Evolutionary conservation across 192 early-diverging fungal genomes (phyloP).

Genomic region (Chytriomyces sp.): DNA sequence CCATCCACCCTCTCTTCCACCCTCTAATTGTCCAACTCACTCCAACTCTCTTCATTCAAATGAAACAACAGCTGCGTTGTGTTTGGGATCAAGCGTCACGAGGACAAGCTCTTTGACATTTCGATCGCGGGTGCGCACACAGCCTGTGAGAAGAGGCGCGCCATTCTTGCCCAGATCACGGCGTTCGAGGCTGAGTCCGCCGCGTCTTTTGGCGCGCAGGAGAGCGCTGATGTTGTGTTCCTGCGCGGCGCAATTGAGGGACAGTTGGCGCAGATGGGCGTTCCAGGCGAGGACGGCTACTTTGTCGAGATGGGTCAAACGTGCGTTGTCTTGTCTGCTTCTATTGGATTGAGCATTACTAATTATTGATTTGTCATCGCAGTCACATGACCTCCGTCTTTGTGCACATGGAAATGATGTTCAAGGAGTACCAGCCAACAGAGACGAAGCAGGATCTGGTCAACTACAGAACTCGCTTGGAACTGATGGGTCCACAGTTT

Average conservation of each 20-base stretch:
- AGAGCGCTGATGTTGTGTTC: conserved; percentile 11
- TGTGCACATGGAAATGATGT: conserved; percentile 28
- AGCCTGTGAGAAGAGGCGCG: not conserved
- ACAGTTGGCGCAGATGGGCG: conserved; percentile 14
- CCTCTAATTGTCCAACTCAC: too few species aligned
- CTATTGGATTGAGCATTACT: not conserved
- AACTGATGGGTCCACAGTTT: conserved; percentile 26
- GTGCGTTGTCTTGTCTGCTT: conserved; percentile 3
- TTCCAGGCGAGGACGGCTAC: conserved; percentile 34
- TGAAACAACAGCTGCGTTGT: not conserved
- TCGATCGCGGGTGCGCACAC: not conserved
- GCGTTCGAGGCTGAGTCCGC: not conserved
- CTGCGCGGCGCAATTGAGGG: not conserved
- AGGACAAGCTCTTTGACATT: conserved; percentile 10
- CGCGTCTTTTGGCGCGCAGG: not conserved
- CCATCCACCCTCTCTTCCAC: too few species aligned
- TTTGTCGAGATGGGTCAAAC: conserved; percentile 15
- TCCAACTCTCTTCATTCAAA: too few species aligned
- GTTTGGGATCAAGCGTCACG: conserved; percentile 18
- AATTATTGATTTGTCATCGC: not conserved
- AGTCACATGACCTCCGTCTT: conserved; percentile 36
- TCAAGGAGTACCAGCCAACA: conserved; percentile 30
- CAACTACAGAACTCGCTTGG: conserved; percentile 36
- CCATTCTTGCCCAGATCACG: not conserved
- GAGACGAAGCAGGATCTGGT: conserved; percentile 35